These are phyloP conservation scores for Fusarium agapanthi DNA, from an alignment of 2,329 filamentous ascomycete species.

Conservation along the genomic window DNA sequence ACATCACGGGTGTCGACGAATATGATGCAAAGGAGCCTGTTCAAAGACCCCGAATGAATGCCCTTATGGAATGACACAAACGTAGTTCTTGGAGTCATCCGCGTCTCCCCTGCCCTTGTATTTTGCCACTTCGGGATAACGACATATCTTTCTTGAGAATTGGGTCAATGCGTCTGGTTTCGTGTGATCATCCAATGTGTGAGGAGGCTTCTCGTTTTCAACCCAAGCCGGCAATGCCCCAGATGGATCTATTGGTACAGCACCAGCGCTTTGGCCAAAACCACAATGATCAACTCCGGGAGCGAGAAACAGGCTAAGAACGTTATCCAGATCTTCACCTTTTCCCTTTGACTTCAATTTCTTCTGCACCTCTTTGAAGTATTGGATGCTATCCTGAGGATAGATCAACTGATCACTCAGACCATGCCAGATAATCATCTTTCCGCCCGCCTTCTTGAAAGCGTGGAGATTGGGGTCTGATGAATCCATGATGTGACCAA, in stretches of 20 bases:
- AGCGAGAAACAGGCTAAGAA: neutral
- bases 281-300: neutral
- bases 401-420: neutral
- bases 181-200: neutral
- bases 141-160: neutral
- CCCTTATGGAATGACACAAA: neutral
- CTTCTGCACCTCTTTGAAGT: neutral
- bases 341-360: accelerated
- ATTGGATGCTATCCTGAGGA: neutral
- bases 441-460: neutral
- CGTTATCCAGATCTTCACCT: accelerated
- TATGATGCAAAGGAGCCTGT: accelerated
- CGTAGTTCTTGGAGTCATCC: neutral
- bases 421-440: neutral
- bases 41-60: accelerated
- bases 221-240: neutral
- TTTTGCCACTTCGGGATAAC: neutral
- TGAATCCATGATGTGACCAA: neutral
- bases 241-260: neutral
- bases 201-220: neutral
- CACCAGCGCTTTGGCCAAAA: neutral
- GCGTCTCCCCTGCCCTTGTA: neutral
- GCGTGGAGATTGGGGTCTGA: neutral
- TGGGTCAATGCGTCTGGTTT: neutral
- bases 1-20: neutral